phyloP scores from a whole-genome alignment of 1,284 basidiomycete genomes.

The Cystobasidiaceae sp. region DNA sequence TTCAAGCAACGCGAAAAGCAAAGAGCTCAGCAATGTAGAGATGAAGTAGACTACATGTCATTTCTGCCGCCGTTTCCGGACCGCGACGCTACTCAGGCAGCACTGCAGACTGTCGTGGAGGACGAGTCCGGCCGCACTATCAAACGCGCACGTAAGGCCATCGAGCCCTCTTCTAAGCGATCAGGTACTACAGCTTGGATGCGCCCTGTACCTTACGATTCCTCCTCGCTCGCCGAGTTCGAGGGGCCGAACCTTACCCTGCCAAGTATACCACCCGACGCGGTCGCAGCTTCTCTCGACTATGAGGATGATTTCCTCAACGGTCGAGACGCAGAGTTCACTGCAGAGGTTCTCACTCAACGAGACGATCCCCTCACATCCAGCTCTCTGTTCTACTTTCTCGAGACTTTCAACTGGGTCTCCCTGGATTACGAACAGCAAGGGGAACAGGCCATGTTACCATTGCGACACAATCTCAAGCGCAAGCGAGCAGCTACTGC shows the following conservation, averaged over 20 bases:
- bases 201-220: conserved; percentile 12
- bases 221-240: conserved; percentile 16
- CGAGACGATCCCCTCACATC: conserved; percentile 14
- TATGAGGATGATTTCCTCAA: not conserved
- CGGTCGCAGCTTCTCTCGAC: not conserved
- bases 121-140: conserved; percentile 28
- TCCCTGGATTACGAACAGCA: conserved; percentile 33
- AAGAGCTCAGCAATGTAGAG: not conserved
- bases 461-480: conserved; percentile 29
- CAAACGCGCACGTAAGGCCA: conserved; percentile 19
- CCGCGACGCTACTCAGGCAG: conserved; percentile 2
- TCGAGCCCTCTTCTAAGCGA: not conserved
- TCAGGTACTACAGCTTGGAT: conserved; percentile 9
- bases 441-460: conserved; percentile 18
- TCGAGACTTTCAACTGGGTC: conserved; percentile 39
- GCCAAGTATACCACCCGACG: not conserved
- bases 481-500: conserved; percentile 32
- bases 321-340: not conserved
- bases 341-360: not conserved
- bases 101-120: conserved; percentile 18
- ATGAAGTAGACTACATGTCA: conserved; percentile 13
- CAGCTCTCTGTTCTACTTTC: conserved; percentile 32
- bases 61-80: conserved; percentile 29
- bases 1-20: not conserved
- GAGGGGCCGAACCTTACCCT: conserved; percentile 10